Evolutionary conservation across 2,329 filamentous ascomycete species (phyloP).

Genomic region (Aureobasidium sp.): DNA sequence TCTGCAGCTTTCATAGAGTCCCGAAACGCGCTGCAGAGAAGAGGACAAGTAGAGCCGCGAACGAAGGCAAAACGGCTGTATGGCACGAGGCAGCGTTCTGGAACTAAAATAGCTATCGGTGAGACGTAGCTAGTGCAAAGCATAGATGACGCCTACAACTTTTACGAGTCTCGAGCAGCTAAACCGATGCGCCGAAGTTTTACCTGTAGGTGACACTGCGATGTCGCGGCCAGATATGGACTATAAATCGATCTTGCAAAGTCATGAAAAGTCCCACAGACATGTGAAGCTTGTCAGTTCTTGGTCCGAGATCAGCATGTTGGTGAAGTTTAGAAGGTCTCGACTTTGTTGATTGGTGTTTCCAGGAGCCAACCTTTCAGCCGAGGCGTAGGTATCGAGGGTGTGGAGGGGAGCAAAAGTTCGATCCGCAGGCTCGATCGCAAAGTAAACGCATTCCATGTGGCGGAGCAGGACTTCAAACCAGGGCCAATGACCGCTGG

Average conservation of each 20-base stretch:
- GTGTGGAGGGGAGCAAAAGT: neutral
- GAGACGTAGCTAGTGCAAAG: neutral
- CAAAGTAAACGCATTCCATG: neutral
- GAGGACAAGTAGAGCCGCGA: neutral
- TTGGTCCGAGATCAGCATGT: neutral
- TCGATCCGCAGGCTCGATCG: conserved; percentile 12
- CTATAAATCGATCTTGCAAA: neutral
- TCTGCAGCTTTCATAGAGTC: neutral
- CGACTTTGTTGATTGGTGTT: too few species aligned
- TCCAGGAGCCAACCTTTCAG: neutral
- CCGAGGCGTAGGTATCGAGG: neutral
- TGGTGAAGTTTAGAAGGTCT: neutral
- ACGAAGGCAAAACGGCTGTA: neutral
- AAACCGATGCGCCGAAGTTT: neutral
- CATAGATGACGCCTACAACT: conserved; percentile 7
- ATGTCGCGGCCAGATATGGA: neutral
- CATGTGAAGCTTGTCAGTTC: neutral
- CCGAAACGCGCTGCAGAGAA: neutral
- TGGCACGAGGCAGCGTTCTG: neutral
- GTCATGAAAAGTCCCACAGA: neutral
- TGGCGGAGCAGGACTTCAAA: neutral
- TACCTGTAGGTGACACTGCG: neutral
- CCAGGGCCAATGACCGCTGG: neutral
- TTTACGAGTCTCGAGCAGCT: neutral
- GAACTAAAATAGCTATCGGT: neutral